Percentiles rank a stretch among this genome's conserved stretches.
These are phyloP conservation scores for Drosera capensis DNA, from an alignment of 148 eudicot genomes.

Conservation along the genomic window DNA sequence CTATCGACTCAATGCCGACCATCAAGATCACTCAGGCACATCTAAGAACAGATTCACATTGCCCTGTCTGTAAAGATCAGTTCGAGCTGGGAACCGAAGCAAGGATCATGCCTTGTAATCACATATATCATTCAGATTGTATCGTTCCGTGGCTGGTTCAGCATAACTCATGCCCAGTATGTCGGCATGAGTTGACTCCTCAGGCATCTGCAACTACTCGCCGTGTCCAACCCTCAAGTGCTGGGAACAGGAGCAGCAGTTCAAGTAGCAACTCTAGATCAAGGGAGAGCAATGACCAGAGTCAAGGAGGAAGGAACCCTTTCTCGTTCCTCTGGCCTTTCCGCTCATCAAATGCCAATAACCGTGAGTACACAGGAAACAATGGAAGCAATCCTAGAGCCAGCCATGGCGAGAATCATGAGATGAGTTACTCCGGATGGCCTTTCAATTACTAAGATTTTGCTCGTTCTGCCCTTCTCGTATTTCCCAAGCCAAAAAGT, in stretches of 20 bases:
- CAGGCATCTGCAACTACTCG: conserved; percentile 20
- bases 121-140: conserved; percentile 76
- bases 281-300: conserved; percentile 25
- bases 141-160: conserved; percentile 88
- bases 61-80: conserved; percentile 85
- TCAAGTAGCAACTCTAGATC: conserved; percentile 13
- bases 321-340: too few species aligned
- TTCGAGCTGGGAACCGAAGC: conserved; percentile 74
- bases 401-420: conserved; percentile 30
- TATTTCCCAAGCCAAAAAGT: too few species aligned
- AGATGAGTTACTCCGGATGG: conserved; percentile 52
- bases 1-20: conserved; percentile 86
- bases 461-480: too few species aligned
- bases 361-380: conserved; percentile 21
- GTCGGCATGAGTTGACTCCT: conserved; percentile 67
- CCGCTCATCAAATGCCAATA: conserved; percentile 28
- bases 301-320: conserved; percentile 48
- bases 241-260: conserved; percentile 13
- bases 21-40: conserved; percentile 53
- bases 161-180: conserved; percentile 96
- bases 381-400: conserved; percentile 27
- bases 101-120: conserved; percentile 86
- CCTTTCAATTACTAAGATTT: conserved; percentile 42
- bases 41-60: conserved; percentile 66
- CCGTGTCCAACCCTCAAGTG: conserved; percentile 15